Evolutionary conservation across 108 stramenopile genomes (phyloP).

Genomic region (Nitzschia putrida): DNA sequence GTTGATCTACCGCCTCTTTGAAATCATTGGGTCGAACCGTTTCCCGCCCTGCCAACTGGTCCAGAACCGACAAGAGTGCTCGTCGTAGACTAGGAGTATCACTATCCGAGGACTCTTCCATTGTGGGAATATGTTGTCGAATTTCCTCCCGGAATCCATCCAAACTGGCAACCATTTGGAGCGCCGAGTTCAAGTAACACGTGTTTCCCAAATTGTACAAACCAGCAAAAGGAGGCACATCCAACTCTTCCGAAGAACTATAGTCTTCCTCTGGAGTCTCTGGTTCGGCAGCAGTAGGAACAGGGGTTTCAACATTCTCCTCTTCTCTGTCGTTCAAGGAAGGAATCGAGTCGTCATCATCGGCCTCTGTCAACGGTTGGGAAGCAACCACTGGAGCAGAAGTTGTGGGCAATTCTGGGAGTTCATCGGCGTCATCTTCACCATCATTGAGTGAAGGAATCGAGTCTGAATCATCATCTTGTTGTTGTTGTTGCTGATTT

Average conservation of each 20-base stretch:
- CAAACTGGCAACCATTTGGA: slow-evolving; percentile 62
- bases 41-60: slow-evolving; percentile 27
- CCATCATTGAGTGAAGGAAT: no score
- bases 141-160: slow-evolving; percentile 24
- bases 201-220: slow-evolving; percentile 80
- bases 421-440: no score
- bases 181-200: slow-evolving; percentile 76
- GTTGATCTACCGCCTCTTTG: slow-evolving; percentile 47
- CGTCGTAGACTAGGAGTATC: slow-evolving; percentile 14
- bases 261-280: neutral
- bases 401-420: no score
- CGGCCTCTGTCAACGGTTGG: neutral
- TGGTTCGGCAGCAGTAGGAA: neutral
- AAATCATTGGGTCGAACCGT: slow-evolving; percentile 44
- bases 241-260: neutral
- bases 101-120: slow-evolving; percentile 7
- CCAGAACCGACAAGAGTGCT: slow-evolving; percentile 27
- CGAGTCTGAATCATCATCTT: neutral
- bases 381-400: no score
- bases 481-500: neutral
- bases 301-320: neutral
- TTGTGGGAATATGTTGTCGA: slow-evolving; percentile 6
- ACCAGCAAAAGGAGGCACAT: slow-evolving; percentile 44
- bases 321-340: neutral
- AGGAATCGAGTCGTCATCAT: slow-evolving; percentile 3